phyloP scores from a whole-genome alignment of 306 rosid species.

The Argentina anserina region DNA sequence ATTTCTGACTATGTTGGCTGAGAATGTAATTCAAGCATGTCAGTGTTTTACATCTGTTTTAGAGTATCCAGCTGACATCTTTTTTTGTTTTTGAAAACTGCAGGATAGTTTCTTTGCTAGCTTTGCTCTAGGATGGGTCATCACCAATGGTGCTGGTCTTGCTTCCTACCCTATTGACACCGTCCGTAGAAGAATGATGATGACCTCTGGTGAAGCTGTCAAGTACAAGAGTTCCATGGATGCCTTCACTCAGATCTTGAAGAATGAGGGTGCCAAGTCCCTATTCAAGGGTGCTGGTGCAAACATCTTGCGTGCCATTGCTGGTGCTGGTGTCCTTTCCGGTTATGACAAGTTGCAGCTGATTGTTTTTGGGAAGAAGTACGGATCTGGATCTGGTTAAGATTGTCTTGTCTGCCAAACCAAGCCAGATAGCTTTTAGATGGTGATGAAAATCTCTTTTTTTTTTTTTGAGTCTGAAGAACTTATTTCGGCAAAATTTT shows the following conservation, averaged over 20 bases:
- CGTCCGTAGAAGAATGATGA: slow-evolving; percentile 97
- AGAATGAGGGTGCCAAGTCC: slow-evolving; percentile 86
- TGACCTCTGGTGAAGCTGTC: slow-evolving; percentile 95
- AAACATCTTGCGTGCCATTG: slow-evolving; percentile 82
- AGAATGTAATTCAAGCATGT: no score
- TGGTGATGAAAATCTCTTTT: slow-evolving; percentile 75
- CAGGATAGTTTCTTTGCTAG: slow-evolving; percentile 90
- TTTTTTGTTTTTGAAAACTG: not conserved
- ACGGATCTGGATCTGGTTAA: slow-evolving; percentile 75
- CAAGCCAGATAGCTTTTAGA: slow-evolving; percentile 37
- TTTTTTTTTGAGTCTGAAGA: slow-evolving; percentile 42
- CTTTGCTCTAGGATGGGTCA: slow-evolving; percentile 90
- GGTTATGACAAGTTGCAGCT: slow-evolving; percentile 92
- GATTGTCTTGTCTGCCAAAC: not conserved
- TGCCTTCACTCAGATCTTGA: slow-evolving; percentile 68
- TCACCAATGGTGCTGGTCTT: slow-evolving; percentile 86
- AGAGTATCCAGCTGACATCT: not conserved
- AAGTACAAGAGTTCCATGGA: slow-evolving; percentile 83
- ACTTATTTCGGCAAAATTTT: slow-evolving; percentile 59
- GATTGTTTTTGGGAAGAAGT: slow-evolving; percentile 73
- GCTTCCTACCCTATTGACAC: slow-evolving; percentile 96
- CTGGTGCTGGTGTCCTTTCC: slow-evolving; percentile 96
- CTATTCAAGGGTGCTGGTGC: slow-evolving; percentile 97
- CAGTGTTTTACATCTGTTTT: not conserved
- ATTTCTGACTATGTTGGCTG: no score